Conservation (phyloP, 2,329 filamentous ascomycete genomes). For the Apiospora hydei region DNA sequence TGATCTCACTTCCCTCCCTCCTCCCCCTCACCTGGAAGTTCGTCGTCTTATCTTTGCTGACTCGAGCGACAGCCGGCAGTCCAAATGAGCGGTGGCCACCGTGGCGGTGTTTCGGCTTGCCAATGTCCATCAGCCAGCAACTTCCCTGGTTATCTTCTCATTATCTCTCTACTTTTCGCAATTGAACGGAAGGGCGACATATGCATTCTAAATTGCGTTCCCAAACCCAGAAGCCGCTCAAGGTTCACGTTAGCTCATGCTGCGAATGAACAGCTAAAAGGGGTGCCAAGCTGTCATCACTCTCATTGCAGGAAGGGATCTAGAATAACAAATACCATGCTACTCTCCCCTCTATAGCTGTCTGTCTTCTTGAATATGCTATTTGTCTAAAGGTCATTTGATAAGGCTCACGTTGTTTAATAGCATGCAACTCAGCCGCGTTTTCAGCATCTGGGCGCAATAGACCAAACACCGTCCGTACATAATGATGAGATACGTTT, state of each 20-base stretch:
- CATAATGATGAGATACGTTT: not conserved
- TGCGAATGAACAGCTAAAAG: not conserved
- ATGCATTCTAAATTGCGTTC: not conserved
- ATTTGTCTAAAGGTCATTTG: no score
- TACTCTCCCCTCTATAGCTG: not conserved
- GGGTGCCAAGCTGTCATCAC: not conserved
- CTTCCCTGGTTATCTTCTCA: no score
- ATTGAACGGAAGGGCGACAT: not conserved
- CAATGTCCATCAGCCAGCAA: not conserved
- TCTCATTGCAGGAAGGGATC: not conserved
- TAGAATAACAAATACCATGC: not conserved
- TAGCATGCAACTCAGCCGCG: not conserved
- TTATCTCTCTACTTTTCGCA: not conserved
- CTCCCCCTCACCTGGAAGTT: not conserved
- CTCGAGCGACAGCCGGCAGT: not conserved
- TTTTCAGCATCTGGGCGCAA: not conserved
- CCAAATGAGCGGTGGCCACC: not conserved
- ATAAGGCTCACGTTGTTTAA: not conserved
- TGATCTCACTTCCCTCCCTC: not conserved
- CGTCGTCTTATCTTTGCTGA: conserved; percentile 12
- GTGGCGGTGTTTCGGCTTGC: not conserved
- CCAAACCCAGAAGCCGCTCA: not conserved
- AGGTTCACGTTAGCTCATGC: not conserved
- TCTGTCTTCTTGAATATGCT: no score
- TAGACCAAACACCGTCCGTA: not conserved